Evolutionary conservation across 495 filamentous ascomycete genomes (phyloP).

Genomic region (Hyaloscypha bicolor): DNA sequence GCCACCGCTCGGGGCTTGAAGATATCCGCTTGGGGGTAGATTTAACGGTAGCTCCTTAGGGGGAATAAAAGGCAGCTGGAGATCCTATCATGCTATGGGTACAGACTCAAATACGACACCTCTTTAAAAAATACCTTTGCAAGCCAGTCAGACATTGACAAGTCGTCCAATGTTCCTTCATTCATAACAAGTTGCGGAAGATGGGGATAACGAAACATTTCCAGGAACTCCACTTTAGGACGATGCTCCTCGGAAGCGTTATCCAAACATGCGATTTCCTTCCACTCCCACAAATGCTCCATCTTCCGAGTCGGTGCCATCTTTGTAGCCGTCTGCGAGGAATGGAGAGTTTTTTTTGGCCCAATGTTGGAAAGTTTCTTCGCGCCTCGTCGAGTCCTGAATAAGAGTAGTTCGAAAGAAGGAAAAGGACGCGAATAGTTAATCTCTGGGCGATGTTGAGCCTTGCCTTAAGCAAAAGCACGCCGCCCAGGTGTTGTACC

Average conservation of each 20-base stretch:
- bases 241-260: neutral
- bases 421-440: no score
- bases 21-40: neutral
- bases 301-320: neutral
- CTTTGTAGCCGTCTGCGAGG: neutral
- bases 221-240: neutral
- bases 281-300: conserved; percentile 1
- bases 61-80: no score
- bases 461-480: no score
- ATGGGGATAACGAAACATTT: conserved; percentile 4
- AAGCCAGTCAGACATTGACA: neutral
- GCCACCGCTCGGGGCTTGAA: neutral
- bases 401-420: no score
- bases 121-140: no score
- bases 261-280: neutral
- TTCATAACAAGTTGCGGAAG: neutral
- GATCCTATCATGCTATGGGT: no score
- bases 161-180: neutral
- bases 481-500: no score
- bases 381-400: no score
- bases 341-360: no score
- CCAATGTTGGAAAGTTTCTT: no score
- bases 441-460: no score
- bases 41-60: neutral
- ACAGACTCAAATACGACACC: no score